Conservation (phyloP, 768 basidiomycete species). For the Leccinum variicolor region DNA sequence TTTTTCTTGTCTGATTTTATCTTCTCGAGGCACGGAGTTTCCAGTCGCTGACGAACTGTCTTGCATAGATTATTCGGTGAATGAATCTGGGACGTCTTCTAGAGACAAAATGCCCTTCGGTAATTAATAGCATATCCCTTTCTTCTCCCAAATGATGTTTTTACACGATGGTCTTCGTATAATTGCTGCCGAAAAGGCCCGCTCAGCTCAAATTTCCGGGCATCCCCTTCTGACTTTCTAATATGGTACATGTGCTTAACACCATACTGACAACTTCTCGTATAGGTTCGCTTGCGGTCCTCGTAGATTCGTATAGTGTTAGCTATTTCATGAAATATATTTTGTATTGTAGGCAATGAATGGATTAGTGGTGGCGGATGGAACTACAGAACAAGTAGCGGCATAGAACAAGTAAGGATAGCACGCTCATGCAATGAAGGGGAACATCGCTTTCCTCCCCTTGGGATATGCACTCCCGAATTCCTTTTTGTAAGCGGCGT, state of each 20-base stretch:
- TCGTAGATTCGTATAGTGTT: not conserved
- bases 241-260: too few relatives aligned
- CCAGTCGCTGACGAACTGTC: not conserved
- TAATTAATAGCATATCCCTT: not conserved
- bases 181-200: constrained; percentile 76
- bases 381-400: not conserved
- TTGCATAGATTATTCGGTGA: not conserved
- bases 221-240: constrained; percentile 61
- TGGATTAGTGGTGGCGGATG: not conserved
- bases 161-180: constrained; percentile 67
- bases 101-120: not conserved
- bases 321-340: not conserved
- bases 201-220: constrained; percentile 74
- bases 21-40: not conserved
- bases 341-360: not conserved
- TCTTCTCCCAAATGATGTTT: not conserved
- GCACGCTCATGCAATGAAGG: constrained; percentile 40
- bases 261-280: not conserved
- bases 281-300: not conserved
- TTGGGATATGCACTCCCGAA: constrained; percentile 84
- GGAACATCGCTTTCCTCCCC: constrained; percentile 74
- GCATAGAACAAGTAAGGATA: not conserved
- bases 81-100: not conserved
- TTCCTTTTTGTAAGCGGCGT: constrained; percentile 85
- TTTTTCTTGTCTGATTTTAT: constrained; percentile 11